Evolutionary conservation across 2,329 filamentous ascomycete species (phyloP).

Genomic region (Penicillium sp.): DNA sequence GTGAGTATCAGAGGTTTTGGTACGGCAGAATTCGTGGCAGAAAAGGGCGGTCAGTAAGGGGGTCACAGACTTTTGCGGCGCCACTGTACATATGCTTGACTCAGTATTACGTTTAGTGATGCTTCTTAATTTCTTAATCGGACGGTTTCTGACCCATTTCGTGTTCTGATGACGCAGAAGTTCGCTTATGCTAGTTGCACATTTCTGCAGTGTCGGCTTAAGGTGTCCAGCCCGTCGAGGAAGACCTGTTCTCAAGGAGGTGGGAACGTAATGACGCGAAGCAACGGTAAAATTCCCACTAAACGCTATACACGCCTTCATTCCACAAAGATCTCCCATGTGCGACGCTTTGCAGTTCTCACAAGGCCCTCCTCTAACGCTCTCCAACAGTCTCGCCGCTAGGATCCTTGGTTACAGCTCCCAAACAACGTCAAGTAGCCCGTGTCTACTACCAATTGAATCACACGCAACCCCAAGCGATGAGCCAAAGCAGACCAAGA

Average conservation of each 20-base stretch:
- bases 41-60: no score
- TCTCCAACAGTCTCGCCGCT: background rate
- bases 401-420: background rate
- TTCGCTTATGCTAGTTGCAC: background rate
- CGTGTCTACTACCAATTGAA: background rate
- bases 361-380: background rate
- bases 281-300: background rate
- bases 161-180: background rate
- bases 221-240: background rate
- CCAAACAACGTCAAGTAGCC: background rate
- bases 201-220: background rate
- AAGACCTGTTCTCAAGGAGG: background rate
- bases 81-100: no score
- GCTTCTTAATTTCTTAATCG: background rate
- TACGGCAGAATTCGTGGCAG: no score
- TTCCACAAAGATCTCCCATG: background rate
- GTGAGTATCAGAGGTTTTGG: no score
- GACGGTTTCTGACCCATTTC: background rate
- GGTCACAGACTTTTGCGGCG: no score
- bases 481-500: background rate
- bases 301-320: background rate
- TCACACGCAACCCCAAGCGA: background rate
- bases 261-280: background rate
- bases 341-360: no score
- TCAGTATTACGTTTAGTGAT: background rate